Conservation (phyloP, 2,329 filamentous ascomycete genomes). For the Sphaerulina populicola region DNA sequence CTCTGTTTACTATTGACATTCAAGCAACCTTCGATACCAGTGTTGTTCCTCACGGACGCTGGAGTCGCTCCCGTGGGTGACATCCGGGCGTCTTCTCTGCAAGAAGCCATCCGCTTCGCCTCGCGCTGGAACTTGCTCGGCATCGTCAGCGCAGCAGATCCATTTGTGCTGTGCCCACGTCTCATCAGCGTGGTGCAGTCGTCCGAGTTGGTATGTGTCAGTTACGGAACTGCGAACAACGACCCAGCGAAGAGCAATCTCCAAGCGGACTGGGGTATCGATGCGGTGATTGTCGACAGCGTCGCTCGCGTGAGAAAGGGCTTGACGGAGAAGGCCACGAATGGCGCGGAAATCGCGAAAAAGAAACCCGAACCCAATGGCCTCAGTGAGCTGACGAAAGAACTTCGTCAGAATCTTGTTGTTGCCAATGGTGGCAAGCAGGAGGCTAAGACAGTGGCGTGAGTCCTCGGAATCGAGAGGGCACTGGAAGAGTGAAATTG, state of each 20-base stretch:
- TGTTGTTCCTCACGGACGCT: slow-evolving; percentile 87
- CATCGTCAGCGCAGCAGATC: slow-evolving; percentile 80
- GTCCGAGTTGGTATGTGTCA: slow-evolving; percentile 85
- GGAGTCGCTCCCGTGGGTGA: slow-evolving; percentile 76
- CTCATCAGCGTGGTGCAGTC: slow-evolving; percentile 91
- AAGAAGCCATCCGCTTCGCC: slow-evolving; percentile 92
- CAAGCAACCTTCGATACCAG: slow-evolving; percentile 94
- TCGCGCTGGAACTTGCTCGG: slow-evolving; percentile 90
- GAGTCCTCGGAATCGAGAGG: neutral
- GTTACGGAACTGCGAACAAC: slow-evolving; percentile 87
- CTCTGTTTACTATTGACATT: slow-evolving; percentile 89
- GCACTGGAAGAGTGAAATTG: neutral
- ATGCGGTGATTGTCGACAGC: slow-evolving; percentile 94
- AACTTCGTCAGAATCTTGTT: neutral
- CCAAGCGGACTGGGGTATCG: slow-evolving; percentile 91
- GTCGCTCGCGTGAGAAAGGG: slow-evolving; percentile 89
- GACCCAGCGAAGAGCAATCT: slow-evolving; percentile 75
- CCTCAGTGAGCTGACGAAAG: slow-evolving; percentile 6
- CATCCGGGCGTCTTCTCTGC: slow-evolving; percentile 79
- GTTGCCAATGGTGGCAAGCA: neutral
- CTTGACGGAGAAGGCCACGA: slow-evolving; percentile 48
- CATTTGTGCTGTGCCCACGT: slow-evolving; percentile 78
- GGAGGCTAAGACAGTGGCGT: neutral
- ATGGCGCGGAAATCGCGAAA: slow-evolving; percentile 3
- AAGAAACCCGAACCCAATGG: slow-evolving; percentile 1